Base-by-base conservation (phyloP, 23 red algal genomes). In the Gracilariopsis chorda region DNA sequence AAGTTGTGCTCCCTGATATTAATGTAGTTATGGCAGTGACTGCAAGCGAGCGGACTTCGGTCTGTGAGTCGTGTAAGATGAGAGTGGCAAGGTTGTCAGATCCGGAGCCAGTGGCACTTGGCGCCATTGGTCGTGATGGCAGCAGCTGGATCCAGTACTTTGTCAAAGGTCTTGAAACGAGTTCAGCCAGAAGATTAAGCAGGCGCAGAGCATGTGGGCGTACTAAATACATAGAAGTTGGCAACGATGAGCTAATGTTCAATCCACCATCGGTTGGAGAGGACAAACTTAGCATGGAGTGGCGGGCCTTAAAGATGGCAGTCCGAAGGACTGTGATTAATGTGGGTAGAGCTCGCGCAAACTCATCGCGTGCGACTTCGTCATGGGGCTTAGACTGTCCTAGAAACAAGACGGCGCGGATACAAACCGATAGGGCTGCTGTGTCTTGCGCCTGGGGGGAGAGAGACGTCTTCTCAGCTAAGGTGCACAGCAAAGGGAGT, bases 71-170 rank as follows among this genome's bases (percentile, higher is more conserved):
- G 36, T 65, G 65, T 14, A 84, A 39, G 20, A 84, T 2, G 44
- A 84, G 42, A 4, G 80, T 65, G 10, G 80, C 80, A 62, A 84
- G 56, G 59, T 35, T 84, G 14, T 69, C 80, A 4, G 39, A 27
- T 24, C 45, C 40, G 13, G 45, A 48, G 40, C 39, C 33, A 48
- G 80, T 67, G 29, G 12, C 16, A 35, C 37, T 51, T 42, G 80
- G n/a, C 29, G 65, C 57, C 13, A 52, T 57, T 21, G 53, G 48
- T 33, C 59, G 36, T 35, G 44, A 49, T 39, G 80, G 80, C 35
- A 84, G 53, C 27, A 84, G 51, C 80, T 65, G 53, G 45, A 49
- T 51, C 80, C 80, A 84, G n/a, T 57, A 84, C 19, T 51, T 52
- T 4, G 53, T 56, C 42, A 84, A 24, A 11, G 80, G 48, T 24